Evolutionary conservation across 495 filamentous ascomycete species (phyloP), one percentile per base, ranked within the genome.

Genomic region (Tuber indicum): DNA sequence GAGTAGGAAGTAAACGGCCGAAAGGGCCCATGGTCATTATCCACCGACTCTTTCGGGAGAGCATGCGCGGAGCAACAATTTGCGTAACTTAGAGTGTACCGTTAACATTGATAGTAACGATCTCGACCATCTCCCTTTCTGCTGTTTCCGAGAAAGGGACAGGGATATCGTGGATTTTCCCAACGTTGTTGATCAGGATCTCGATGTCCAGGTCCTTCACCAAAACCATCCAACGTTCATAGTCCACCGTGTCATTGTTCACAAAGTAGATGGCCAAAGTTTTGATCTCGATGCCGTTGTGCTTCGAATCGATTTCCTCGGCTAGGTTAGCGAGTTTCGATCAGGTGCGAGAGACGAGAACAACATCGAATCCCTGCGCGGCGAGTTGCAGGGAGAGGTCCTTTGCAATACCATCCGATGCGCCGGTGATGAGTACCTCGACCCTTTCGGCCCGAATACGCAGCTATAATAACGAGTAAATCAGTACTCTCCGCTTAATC

Each of bases 11-110:
- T 76, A 94, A 88, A 75, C 95, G 96, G 75, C 92, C 96, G 83
- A 98, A 96, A 62, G 93, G 96, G 66, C 95, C 96, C 94, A 99
- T 97, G 71, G 94, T 99, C 42, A 99, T 86, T 82, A 99, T 94
- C 41, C 98, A 87, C 44, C 96, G 95, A 70, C 91, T 91, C 83
- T 90, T 91, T 78, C 94, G 92, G 81, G 90, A 86, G 39, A 91
- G 87, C 90, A 99, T 96, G 74, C 91, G 90, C 0, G 96, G 93
- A 0, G 92, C 92, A 49, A 98, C 86, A 78, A 97, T 87, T 81
- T 93, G 89, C 4, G 96, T 98, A 74, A 93, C 90, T 79, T 91
- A 90, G 46, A 99, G 88, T 0, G 96, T 99, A 52, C 91, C 94
- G 71, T 90, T 86, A 86, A 94, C 96, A 86, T 99, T 99, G 88